Base-by-base conservation (phyloP, 2,329 filamentous ascomycete genomes). In the Aspergillus aculeatinus region DNA sequence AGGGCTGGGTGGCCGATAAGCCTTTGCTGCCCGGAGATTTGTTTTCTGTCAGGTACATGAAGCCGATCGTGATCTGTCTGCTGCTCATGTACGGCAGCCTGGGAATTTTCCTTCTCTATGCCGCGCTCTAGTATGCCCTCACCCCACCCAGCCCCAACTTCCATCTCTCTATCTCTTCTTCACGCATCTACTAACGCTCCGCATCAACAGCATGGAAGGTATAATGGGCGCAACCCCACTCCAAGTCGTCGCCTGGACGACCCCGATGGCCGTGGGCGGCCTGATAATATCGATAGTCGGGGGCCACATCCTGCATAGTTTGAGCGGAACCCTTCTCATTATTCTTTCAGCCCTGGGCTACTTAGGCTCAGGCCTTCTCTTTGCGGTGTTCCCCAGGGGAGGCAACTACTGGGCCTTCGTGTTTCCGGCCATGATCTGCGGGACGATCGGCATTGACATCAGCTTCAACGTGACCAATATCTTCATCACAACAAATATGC, bases 401-500 rank as follows among this genome's bases (percentile, higher is more conserved):
- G 81, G 79, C 0, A 82, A 78, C 49, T 89, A 89, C 79, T 94
- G 90, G 90, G 84, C 87, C 0, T 92, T 84, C 68, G 81, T 91
- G 23, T 91, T 93, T 68, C 88, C 89, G 47, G 61, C 76, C 1
- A 82, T 81, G 78, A 75, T 83, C 3, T 85, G 86, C 63, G 83
- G 82, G 12, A 93, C 90, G 0, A 79, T 92, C 35, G 89, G 88
- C 19, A 86, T 92, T 60, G 90, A 94, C 68, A 86, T 92, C 57
- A 86, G 86, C 6, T 92, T 88, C 76, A 91, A 89, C 69, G 83
- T 92, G 1, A 85, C 87, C 19, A 92, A 89, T 68, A 84, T 93
- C 60, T 93, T 90, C 74, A 89, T 92, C 72, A 92, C 89, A 0
- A 92, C 89, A 0, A 85, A 83, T 14, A 79, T 92, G 63, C 88